Conservation (phyloP, 495 filamentous ascomycete species). For the Coniosporium apollinis region DNA sequence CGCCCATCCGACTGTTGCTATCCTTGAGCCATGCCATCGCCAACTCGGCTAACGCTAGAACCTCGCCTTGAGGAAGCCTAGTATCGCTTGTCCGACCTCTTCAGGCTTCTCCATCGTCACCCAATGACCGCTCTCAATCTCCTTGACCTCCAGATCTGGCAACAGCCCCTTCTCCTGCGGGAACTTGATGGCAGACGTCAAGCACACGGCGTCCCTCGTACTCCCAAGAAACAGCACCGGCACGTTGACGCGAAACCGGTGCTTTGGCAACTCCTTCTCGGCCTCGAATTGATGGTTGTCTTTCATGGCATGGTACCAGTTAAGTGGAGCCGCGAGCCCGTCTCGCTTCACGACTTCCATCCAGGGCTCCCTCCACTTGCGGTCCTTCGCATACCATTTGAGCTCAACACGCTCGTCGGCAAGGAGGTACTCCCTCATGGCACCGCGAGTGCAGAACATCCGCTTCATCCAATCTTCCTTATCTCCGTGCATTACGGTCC, state of each 20-base stretch:
- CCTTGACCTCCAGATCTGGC: slow-evolving; percentile 3
- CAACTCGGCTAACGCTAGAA: no score
- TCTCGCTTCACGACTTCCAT: slow-evolving; percentile 2
- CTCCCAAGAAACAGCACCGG: slow-evolving; percentile 7
- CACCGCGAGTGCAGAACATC: slow-evolving; percentile 2
- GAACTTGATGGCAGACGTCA: slow-evolving; percentile 2
- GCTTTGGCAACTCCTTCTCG: slow-evolving; percentile 3
- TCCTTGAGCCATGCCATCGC: no score
- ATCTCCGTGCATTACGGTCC: slow-evolving; percentile 6
- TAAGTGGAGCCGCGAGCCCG: slow-evolving; percentile 5
- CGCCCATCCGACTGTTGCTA: no score
- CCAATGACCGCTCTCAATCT: slow-evolving; percentile 11
- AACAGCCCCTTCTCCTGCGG: slow-evolving; percentile 6
- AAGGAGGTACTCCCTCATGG: slow-evolving; percentile 4
- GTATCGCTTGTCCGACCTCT: slow-evolving; percentile 3
- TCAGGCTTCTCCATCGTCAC: slow-evolving; percentile 6
- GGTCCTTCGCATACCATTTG: slow-evolving; percentile 4
- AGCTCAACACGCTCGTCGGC: slow-evolving; percentile 4
- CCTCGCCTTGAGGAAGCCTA: no score
- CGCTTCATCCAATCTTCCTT: slow-evolving; percentile 5
- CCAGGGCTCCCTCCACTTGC: slow-evolving; percentile 2
- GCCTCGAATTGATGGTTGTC: slow-evolving; percentile 4
- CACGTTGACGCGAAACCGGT: slow-evolving; percentile 1
- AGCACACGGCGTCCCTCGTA: slow-evolving; percentile 4
- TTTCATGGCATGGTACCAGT: slow-evolving; percentile 8